Conservation (phyloP, 345 rosid species). For the Angophora floribunda region DNA sequence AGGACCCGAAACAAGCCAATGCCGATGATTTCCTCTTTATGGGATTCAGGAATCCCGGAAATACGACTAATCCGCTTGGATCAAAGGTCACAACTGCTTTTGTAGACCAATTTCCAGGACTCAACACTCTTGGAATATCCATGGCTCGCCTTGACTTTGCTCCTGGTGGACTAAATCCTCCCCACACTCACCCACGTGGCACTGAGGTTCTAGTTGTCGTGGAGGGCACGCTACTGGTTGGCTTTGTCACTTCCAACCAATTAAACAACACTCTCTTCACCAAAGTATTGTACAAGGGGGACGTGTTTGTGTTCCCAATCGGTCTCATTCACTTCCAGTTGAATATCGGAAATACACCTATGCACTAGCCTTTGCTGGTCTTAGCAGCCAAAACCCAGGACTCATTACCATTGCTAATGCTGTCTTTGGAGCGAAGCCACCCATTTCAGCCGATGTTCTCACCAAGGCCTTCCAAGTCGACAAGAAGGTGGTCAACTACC, state of each 20-base stretch:
- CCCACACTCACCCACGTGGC: background rate
- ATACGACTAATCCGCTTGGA: background rate
- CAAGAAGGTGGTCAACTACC: background rate
- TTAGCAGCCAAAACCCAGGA: background rate
- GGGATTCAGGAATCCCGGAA: background rate
- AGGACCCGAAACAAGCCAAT: background rate
- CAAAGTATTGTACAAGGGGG: background rate
- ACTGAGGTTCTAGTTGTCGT: background rate
- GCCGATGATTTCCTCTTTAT: background rate
- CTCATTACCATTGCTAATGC: background rate
- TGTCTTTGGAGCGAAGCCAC: background rate
- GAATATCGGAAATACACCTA: background rate
- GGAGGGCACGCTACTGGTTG: background rate
- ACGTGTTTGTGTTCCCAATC: background rate
- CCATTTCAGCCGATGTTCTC: background rate
- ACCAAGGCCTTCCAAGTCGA: background rate
- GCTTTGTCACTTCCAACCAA: background rate
- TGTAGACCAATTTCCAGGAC: background rate
- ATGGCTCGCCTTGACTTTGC: background rate
- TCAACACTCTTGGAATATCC: background rate
- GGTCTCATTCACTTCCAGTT: background rate
- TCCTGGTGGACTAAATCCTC: background rate
- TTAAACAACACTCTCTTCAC: background rate
- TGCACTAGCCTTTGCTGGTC: background rate
- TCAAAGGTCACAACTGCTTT: background rate